Evolutionary conservation across 441 rosid genomes (phyloP).

Genomic region (Viola pubescens): DNA sequence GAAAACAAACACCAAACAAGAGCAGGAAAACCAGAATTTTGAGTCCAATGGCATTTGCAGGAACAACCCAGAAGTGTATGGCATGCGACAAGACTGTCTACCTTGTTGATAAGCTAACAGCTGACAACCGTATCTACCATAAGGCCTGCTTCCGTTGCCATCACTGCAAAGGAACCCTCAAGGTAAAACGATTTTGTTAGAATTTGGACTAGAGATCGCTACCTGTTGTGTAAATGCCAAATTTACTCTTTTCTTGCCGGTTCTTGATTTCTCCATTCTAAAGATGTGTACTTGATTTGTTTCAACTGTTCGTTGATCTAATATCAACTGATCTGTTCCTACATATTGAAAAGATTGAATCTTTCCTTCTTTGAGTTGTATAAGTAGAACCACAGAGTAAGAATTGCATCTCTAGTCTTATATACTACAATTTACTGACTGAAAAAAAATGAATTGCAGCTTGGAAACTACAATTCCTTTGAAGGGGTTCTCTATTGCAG

Average conservation of each 20-base stretch:
- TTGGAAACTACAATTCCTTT: conserved; percentile 90
- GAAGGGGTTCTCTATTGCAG: conserved; percentile 97
- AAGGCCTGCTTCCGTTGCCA: conserved; percentile 98
- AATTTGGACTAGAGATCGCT: neutral
- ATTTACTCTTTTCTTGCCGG: neutral
- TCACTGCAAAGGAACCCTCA: conserved; percentile 98
- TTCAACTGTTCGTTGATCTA: conserved; percentile 4
- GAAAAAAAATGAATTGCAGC: conserved; percentile 38
- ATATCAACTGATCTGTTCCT: neutral
- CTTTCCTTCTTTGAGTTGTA: neutral
- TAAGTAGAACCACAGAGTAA: neutral
- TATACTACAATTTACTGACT: too few species aligned
- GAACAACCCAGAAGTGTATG: conserved; percentile 98
- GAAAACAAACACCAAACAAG: conserved; percentile 1
- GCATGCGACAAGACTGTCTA: conserved; percentile 96
- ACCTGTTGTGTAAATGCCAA: neutral
- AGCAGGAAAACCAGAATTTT: conserved; percentile 2
- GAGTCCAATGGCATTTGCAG: conserved; percentile 81
- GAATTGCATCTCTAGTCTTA: too few species aligned
- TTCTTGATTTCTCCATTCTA: neutral
- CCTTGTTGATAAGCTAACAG: conserved; percentile 86
- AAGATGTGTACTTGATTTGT: neutral
- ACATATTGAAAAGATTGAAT: neutral
- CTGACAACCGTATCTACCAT: conserved; percentile 84
- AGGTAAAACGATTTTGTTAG: conserved; percentile 30